phyloP scores from a whole-genome alignment of 2,329 filamentous ascomycete species.

The Stagonosporopsis rhizophila region DNA sequence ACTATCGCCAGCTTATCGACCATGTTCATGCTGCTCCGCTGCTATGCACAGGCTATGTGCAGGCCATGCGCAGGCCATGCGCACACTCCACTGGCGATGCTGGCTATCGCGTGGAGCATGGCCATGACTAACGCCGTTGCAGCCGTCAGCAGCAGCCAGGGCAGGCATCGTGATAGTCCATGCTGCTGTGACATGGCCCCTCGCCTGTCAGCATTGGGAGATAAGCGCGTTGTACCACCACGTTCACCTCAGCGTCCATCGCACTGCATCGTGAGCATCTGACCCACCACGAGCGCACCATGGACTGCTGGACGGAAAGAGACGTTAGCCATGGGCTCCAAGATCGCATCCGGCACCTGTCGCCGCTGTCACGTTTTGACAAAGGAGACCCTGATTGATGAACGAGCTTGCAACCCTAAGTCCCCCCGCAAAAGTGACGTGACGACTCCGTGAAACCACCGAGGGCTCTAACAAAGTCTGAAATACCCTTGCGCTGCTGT shows the following conservation, averaged over 20 bases:
- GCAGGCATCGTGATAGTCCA: constrained; percentile 21
- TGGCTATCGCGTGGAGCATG: constrained; percentile 7
- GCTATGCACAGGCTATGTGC: not conserved
- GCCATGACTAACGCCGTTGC: constrained; percentile 13
- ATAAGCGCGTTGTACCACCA: constrained; percentile 43
- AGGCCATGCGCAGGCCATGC: not conserved
- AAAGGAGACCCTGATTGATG: constrained; percentile 33
- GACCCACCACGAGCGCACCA: constrained; percentile 27
- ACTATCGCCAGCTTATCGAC: constrained; percentile 12
- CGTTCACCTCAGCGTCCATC: constrained; percentile 37
- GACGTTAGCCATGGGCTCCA: constrained; percentile 12
- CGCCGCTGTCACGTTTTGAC: constrained; percentile 32
- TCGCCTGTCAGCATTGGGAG: constrained; percentile 21
- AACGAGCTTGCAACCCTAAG: constrained; percentile 23
- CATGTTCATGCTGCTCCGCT: constrained; percentile 1
- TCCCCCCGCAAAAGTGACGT: constrained; percentile 26
- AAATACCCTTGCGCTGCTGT: constrained; percentile 27
- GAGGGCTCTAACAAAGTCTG: constrained; percentile 6
- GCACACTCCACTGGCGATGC: not conserved
- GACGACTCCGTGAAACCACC: constrained; percentile 1
- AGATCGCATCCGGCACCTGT: constrained; percentile 28
- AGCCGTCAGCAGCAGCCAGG: constrained; percentile 8
- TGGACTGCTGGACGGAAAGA: constrained; percentile 15
- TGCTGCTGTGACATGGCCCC: constrained; percentile 39
- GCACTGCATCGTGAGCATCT: constrained; percentile 31